These are phyloP conservation scores for Penicillium salamii DNA, from an alignment of 495 filamentous ascomycete genomes.

Conservation along the genomic window DNA sequence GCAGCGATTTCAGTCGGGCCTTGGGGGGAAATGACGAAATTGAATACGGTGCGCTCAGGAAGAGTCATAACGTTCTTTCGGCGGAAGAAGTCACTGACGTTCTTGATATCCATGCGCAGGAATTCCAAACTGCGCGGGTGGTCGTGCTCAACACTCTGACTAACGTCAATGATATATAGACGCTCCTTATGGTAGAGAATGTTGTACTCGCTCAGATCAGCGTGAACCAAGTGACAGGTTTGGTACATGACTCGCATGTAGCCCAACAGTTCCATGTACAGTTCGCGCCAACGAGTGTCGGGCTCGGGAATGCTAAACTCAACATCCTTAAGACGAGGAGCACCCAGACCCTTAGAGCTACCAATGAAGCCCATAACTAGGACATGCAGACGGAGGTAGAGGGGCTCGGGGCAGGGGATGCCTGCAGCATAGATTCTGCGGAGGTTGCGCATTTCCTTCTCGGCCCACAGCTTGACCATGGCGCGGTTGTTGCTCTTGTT, in stretches of 20 bases:
- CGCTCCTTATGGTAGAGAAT: conserved; percentile 81
- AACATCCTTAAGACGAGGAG: conserved; percentile 77
- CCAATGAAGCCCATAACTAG: conserved; percentile 92
- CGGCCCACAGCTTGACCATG: conserved; percentile 97
- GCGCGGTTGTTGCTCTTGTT: conserved; percentile 89
- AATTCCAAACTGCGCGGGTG: conserved; percentile 91
- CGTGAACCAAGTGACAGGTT: conserved; percentile 85
- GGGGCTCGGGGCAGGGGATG: conserved; percentile 85
- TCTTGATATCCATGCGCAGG: conserved; percentile 96
- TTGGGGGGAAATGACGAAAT: conserved; percentile 66
- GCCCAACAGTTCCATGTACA: conserved; percentile 81
- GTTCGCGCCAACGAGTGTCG: conserved; percentile 60
- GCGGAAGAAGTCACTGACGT: conserved; percentile 86
- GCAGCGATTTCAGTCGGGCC: conserved; percentile 45
- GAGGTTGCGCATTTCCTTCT: conserved; percentile 96
- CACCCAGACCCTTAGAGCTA: conserved; percentile 79
- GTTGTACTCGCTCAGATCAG: conserved; percentile 97
- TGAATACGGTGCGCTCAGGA: conserved; percentile 68
- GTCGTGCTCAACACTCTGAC: conserved; percentile 93
- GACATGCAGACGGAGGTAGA: conserved; percentile 84
- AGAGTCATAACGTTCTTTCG: conserved; percentile 78
- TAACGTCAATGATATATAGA: conserved; percentile 94
- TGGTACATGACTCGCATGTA: conserved; percentile 93
- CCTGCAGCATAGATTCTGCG: conserved; percentile 77
- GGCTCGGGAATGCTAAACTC: conserved; percentile 56